These are phyloP conservation scores for Dryas drummondii DNA, from an alignment of 306 rosid genomes.

Conservation along the genomic window DNA sequence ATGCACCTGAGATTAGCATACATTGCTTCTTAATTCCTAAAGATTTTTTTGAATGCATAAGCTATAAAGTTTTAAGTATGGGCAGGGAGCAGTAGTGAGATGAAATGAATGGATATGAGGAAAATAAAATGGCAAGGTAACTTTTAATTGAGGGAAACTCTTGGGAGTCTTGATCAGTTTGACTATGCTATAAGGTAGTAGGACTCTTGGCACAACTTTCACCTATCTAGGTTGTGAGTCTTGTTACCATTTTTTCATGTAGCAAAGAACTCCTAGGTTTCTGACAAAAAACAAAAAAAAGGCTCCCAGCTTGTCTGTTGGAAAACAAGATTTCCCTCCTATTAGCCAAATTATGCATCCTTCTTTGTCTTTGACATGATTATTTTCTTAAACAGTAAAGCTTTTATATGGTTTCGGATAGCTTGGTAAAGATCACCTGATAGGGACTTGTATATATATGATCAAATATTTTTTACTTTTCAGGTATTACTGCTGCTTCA, in stretches of 20 bases:
- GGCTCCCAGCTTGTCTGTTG: neutral
- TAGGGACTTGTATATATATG: neutral
- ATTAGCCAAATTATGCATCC: neutral
- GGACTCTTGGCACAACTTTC: too few species aligned
- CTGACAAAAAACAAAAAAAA: neutral
- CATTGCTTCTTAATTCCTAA: neutral
- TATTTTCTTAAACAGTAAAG: neutral
- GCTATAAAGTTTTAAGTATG: neutral
- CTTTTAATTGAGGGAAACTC: neutral
- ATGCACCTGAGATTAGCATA: too few species aligned
- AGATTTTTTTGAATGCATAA: neutral
- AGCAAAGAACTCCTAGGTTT: too few species aligned
- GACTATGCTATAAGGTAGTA: too few species aligned
- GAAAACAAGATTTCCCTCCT: too few species aligned
- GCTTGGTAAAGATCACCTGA: neutral
- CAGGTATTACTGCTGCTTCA: constrained; percentile 96
- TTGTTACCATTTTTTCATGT: too few species aligned
- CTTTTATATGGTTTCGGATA: neutral
- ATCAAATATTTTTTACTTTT: constrained; percentile 15
- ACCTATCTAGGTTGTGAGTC: too few species aligned
- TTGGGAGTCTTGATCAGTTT: neutral
- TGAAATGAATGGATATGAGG: neutral
- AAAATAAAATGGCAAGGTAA: neutral
- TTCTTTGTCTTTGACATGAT: neutral
- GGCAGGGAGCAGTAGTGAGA: neutral